Evolutionary conservation across 1,284 basidiomycete species (phyloP).

Genomic region (Ganoderma meredithae): DNA sequence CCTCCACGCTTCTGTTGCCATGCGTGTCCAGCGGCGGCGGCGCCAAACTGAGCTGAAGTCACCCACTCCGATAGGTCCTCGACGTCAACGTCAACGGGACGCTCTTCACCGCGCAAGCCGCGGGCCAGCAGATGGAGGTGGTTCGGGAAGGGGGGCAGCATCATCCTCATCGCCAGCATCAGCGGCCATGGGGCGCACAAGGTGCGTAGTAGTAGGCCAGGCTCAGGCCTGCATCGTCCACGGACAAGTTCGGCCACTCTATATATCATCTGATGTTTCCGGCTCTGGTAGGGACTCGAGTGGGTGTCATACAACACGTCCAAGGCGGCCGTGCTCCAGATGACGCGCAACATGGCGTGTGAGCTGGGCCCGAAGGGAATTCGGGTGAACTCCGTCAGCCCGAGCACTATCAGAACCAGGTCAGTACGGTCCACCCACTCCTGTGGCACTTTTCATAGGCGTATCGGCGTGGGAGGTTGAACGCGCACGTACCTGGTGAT

Average conservation of each 20-base stretch:
- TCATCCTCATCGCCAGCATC: conserved; percentile 87
- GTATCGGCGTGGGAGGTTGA: too few relatives aligned
- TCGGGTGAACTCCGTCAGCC: conserved; percentile 77
- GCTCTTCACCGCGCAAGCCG: conserved; percentile 80
- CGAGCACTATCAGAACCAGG: conserved; percentile 77
- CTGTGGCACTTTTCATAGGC: too few relatives aligned
- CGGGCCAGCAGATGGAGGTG: conserved; percentile 79
- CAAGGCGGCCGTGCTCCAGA: conserved; percentile 83
- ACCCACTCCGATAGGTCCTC: conserved; percentile 55
- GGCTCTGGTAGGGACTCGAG: conserved; percentile 56
- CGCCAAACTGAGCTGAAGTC: too few relatives aligned
- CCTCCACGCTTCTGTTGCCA: too few relatives aligned
- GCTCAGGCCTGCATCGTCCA: too few relatives aligned
- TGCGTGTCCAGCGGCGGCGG: too few relatives aligned
- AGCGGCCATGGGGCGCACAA: conserved; percentile 83
- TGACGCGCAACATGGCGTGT: conserved; percentile 84
- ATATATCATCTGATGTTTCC: too few relatives aligned
- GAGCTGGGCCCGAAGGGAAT: conserved; percentile 79
- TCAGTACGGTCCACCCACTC: conserved; percentile 40
- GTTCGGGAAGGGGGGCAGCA: conserved; percentile 76
- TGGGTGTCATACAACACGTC: conserved; percentile 84
- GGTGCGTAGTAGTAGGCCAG: conserved; percentile 51
- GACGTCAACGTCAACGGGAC: conserved; percentile 82
- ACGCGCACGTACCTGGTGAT: conserved; percentile 54
- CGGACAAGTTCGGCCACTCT: too few relatives aligned